Evolutionary conservation across 176 grass and related monocot species (phyloP).

Genomic region (Alloteropsis semialata): DNA sequence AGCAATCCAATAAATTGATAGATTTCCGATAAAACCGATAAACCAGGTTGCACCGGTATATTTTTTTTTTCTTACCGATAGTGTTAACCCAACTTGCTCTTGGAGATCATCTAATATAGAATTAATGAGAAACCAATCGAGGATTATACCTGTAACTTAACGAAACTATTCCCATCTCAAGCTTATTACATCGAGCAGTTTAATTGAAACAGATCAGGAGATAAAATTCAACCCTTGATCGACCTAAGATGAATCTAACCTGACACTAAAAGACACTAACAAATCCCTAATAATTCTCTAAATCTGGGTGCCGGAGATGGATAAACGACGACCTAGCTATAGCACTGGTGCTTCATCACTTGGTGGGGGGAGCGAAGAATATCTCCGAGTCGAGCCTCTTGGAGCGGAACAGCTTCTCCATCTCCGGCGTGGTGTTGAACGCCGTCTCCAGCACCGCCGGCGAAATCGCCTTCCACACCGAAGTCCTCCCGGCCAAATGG

Average conservation of each 20-base stretch:
- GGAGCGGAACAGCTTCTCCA: slow-evolving; percentile 60
- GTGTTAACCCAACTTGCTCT: no score
- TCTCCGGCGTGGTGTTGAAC: slow-evolving; percentile 48
- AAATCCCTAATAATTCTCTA: not conserved
- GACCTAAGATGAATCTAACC: not conserved
- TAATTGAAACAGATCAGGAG: not conserved
- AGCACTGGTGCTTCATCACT: not conserved
- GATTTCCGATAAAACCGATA: no score
- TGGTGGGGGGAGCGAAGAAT: slow-evolving; percentile 43
- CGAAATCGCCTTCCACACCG: slow-evolving; percentile 68
- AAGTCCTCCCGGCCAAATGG: slow-evolving; percentile 63
- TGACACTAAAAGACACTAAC: not conserved
- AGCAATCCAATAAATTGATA: no score
- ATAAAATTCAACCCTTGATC: not conserved
- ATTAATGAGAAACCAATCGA: not conserved
- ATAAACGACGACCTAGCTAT: not conserved
- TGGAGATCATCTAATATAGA: no score
- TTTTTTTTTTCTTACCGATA: no score
- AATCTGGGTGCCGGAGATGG: not conserved
- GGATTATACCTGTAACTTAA: not conserved
- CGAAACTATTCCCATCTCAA: not conserved
- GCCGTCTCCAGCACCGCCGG: slow-evolving; percentile 41
- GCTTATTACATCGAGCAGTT: not conserved
- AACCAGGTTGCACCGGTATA: no score
- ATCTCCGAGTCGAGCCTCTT: slow-evolving; percentile 67